phyloP scores from a whole-genome alignment of 140 eudicot species.

The Anethum foeniculum region DNA sequence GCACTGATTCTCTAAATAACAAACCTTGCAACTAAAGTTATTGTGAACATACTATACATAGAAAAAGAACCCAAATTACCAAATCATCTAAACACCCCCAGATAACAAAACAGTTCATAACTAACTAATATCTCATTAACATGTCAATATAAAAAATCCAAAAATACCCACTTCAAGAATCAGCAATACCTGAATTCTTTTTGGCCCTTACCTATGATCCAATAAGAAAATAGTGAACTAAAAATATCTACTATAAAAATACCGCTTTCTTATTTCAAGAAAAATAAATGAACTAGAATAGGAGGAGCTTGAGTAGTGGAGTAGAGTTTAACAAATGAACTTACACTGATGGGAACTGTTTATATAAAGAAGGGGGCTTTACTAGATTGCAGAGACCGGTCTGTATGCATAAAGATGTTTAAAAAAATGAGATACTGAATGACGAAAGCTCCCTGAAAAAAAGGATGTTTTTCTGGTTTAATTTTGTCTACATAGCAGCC shows the following conservation, averaged over 20 bases:
- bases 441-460: background rate
- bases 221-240: background rate
- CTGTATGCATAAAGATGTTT: slow-evolving; percentile 2
- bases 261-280: background rate
- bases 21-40: slow-evolving; percentile 1
- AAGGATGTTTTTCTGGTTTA: background rate
- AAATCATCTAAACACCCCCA: slow-evolving; percentile 1
- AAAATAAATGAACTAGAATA: background rate
- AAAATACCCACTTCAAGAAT: slow-evolving; percentile 4
- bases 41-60: background rate
- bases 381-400: background rate
- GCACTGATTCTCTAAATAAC: background rate
- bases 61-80: background rate
- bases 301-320: background rate
- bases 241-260: background rate
- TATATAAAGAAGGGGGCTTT: slow-evolving; percentile 1
- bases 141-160: background rate
- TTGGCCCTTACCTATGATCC: background rate
- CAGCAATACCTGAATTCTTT: background rate
- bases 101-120: slow-evolving; percentile 4
- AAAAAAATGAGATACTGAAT: slow-evolving; percentile 6
- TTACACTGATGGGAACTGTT: background rate
- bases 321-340: background rate
- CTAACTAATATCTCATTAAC: slow-evolving; percentile 5
- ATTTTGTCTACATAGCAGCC: background rate